These are phyloP conservation scores for Candida multigemmis DNA, from an alignment of 805 yeast genomes.

Conservation along the genomic window DNA sequence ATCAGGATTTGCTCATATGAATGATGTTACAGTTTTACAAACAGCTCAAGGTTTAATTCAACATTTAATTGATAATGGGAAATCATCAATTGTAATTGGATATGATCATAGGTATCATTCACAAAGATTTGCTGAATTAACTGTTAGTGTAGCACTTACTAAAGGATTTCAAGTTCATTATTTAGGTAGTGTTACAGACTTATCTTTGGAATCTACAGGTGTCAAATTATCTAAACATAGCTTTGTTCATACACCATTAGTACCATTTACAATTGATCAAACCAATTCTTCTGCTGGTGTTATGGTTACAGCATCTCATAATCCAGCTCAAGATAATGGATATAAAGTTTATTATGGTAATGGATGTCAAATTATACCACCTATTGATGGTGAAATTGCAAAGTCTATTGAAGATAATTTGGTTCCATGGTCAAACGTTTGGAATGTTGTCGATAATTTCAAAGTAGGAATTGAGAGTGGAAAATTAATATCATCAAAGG, in stretches of 20 bases:
- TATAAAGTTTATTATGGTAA: conserved; percentile 89
- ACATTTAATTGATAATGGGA: conserved; percentile 26
- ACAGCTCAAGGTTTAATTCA: conserved; percentile 77
- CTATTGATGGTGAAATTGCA: conserved; percentile 75
- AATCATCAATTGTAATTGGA: conserved; percentile 59
- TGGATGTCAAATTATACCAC: conserved; percentile 95
- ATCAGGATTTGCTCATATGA: conserved; percentile 86
- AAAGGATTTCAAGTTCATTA: conserved; percentile 65
- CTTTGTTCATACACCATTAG: conserved; percentile 77
- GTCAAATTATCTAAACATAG: conserved; percentile 1
- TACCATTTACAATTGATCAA: conserved; percentile 74
- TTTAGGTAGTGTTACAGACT: conserved; percentile 32
- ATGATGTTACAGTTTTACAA: conserved; percentile 79
- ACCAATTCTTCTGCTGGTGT: conserved; percentile 68
- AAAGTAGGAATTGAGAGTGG: conserved; percentile 9
- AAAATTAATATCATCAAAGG: conserved; percentile 31
- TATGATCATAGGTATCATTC: conserved; percentile 90
- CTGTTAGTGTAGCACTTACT: conserved; percentile 64
- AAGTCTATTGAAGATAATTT: conserved; percentile 49
- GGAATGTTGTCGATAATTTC: conserved; percentile 37
- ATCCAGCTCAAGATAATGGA: conserved; percentile 82
- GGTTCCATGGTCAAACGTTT: conserved; percentile 46
- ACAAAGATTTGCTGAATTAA: conserved; percentile 63
- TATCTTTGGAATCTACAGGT: conserved; percentile 17
- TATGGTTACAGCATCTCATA: conserved; percentile 89